A percentile compares a stretch with the other conserved stretches of the same genome.
phyloP scores from a whole-genome alignment of 1,139 yeast genomes.

The Yamadazyma siamensis region DNA sequence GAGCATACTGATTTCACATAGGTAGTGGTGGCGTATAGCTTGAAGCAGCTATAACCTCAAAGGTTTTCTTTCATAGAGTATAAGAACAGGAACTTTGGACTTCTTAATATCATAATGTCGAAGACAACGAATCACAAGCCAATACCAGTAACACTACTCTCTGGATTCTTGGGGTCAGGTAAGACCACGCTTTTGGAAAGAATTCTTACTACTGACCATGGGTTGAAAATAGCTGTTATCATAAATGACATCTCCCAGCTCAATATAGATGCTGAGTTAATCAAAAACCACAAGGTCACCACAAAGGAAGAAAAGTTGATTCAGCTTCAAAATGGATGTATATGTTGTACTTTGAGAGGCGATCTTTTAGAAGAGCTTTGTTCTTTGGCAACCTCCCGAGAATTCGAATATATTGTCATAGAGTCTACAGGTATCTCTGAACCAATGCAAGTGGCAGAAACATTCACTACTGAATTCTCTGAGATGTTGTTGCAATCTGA shows the following conservation, averaged over 20 bases:
- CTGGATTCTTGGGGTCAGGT: slow-evolving; percentile 2
- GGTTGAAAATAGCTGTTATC: slow-evolving; percentile 1
- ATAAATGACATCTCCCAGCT: slow-evolving; percentile 1
- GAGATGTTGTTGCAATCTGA: background rate
- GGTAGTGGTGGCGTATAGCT: background rate
- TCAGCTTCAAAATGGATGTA: slow-evolving; percentile 1
- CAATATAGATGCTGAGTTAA: slow-evolving; percentile 1
- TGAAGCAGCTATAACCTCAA: background rate
- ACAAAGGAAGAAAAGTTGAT: slow-evolving; percentile 1
- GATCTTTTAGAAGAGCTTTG: slow-evolving; percentile 1
- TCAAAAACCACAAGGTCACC: slow-evolving; percentile 1
- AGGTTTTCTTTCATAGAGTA: background rate
- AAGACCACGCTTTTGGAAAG: slow-evolving; percentile 1
- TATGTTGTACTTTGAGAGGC: slow-evolving; percentile 1
- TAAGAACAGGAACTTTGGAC: background rate
- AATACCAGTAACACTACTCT: slow-evolving; percentile 1
- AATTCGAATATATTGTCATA: slow-evolving; percentile 1
- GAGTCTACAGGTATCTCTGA: slow-evolving; percentile 2
- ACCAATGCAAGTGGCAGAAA: slow-evolving; percentile 2
- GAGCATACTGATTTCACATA: too few species aligned
- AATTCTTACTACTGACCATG: slow-evolving; percentile 1
- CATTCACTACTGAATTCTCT: slow-evolving; percentile 1
- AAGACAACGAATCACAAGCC: background rate
- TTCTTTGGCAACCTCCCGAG: background rate
- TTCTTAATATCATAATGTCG: background rate